Evolutionary conservation across 495 filamentous ascomycete species (phyloP).

Genomic region (Wilcoxina mikolae): DNA sequence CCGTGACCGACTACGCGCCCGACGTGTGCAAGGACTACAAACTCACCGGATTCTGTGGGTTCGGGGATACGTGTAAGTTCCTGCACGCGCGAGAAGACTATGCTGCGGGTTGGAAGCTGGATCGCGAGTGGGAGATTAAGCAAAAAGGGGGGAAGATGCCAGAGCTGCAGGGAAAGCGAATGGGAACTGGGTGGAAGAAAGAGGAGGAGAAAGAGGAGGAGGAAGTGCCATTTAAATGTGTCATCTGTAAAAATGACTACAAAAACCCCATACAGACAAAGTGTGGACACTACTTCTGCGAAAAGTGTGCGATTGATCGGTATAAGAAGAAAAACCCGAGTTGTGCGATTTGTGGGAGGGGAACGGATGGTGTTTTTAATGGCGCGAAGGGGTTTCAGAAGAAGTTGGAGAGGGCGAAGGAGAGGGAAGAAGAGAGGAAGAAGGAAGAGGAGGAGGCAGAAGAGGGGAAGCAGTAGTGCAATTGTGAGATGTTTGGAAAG

Average conservation of each 20-base stretch:
- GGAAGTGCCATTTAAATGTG: conserved; percentile 86
- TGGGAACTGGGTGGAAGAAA: conserved; percentile 39
- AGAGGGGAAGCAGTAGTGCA: conserved; percentile 34
- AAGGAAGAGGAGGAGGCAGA: conserved; percentile 57
- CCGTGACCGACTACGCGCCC: conserved; percentile 77
- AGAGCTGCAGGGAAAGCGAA: conserved; percentile 37
- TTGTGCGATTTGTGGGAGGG: conserved; percentile 70
- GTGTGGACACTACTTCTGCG: conserved; percentile 93
- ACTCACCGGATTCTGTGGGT: conserved; percentile 72
- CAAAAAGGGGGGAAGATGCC: conserved; percentile 60
- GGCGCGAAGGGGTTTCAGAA: conserved; percentile 67
- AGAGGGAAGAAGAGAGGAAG: conserved; percentile 48
- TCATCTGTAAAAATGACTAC: conserved; percentile 76
- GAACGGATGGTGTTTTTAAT: conserved; percentile 83
- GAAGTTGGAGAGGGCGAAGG: conserved; percentile 69
- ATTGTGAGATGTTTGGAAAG: background rate
- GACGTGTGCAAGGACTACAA: conserved; percentile 97
- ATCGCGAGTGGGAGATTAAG: conserved; percentile 78
- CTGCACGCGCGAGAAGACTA: conserved; percentile 77
- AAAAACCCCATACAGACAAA: conserved; percentile 71
- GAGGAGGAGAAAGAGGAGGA: conserved; percentile 44
- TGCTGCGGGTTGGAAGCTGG: conserved; percentile 87
- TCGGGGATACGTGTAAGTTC: conserved; percentile 75
- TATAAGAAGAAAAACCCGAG: conserved; percentile 71
- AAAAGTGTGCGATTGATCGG: conserved; percentile 66